Evolutionary conservation across 495 filamentous ascomycete species (phyloP), one percentile per base, ranked within the genome.

Genomic region (Trypethelium eluteriae): DNA sequence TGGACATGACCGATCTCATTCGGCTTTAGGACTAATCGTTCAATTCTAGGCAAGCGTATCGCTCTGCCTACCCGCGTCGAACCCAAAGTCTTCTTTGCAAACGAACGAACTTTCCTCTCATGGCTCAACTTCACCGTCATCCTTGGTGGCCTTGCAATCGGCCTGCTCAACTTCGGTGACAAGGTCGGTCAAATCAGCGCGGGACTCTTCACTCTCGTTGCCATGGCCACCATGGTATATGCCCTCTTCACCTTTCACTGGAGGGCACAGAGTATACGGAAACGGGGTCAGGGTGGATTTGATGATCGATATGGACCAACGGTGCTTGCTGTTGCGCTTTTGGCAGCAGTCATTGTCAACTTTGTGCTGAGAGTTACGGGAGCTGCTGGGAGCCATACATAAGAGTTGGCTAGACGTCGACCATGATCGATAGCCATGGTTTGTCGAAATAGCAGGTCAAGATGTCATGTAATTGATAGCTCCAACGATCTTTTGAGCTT

Each of bases 121-220:
- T 99, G 95, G 95, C 89, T 99, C 71, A 98, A 98, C 82, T 98
- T 98, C 84, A 94, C 90, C 74, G 93, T 98, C 74, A 93, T 99
- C 76, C 86, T 99, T 50, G 94, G 94, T 72, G 93, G 93, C 64
- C 86, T 99, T 62, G 93, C 93, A 36, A 88, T 98, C 66, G 94
- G 95, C 64, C 90, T 99, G 68, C 84, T 99, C 69, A 99, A 99
- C 83, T 99, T 99, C 73, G 93, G 94, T 74, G 95, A 99, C 77
- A 86, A 85, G 64, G 84, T 94, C 62, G 93, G 93, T 65, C 90
- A 92, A 73, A 96, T 96, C 79, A 92, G 88, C 67, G 92, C 94
- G 35, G 91, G 87, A 41, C 80, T 96, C 6, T 99, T 99, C 80
- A 99, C 95, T 2, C 74, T 93, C 69, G 93, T 98, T 67, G 93